Evolutionary conservation across 768 basidiomycete genomes (phyloP).

Genomic region (Termitomyces sp.): DNA sequence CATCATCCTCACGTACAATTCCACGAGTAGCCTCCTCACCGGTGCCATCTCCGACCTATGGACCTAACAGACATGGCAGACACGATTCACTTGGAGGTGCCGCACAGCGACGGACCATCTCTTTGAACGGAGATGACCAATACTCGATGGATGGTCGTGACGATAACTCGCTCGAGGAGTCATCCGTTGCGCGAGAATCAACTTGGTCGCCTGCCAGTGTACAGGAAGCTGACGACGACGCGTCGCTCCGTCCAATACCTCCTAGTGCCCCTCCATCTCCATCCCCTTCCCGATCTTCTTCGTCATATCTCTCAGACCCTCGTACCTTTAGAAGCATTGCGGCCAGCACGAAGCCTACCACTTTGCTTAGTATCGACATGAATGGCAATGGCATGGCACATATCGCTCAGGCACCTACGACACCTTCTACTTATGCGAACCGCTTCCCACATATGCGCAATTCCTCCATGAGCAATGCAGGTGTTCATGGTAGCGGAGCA

Average conservation of each 20-base stretch:
- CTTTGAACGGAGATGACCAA: constrained; percentile 56
- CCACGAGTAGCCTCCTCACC: constrained; percentile 42
- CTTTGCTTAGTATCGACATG: constrained; percentile 84
- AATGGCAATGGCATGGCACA: constrained; percentile 81
- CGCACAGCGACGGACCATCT: constrained; percentile 52
- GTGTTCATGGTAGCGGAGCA: constrained; percentile 39
- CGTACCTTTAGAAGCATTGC: constrained; percentile 79
- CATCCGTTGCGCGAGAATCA: constrained; percentile 66
- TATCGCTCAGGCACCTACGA: constrained; percentile 79
- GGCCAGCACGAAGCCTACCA: constrained; percentile 93
- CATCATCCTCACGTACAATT: constrained; percentile 25
- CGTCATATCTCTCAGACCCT: constrained; percentile 77
- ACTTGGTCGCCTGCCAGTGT: constrained; percentile 75
- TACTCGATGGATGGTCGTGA: constrained; percentile 41
- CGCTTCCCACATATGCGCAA: constrained; percentile 61
- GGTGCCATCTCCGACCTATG: constrained; percentile 25
- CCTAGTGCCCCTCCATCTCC: constrained; percentile 87
- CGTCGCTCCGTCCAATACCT: constrained; percentile 84
- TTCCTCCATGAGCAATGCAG: constrained; percentile 38
- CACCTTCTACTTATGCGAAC: constrained; percentile 47
- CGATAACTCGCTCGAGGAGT: constrained; percentile 42
- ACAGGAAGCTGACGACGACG: constrained; percentile 90
- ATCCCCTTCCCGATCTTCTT: constrained; percentile 78
- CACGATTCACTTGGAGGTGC: constrained; percentile 24
- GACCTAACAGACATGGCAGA: constrained; percentile 24